Conservation (phyloP, 1,284 basidiomycete species). For the Rhodotorula sp. region DNA sequence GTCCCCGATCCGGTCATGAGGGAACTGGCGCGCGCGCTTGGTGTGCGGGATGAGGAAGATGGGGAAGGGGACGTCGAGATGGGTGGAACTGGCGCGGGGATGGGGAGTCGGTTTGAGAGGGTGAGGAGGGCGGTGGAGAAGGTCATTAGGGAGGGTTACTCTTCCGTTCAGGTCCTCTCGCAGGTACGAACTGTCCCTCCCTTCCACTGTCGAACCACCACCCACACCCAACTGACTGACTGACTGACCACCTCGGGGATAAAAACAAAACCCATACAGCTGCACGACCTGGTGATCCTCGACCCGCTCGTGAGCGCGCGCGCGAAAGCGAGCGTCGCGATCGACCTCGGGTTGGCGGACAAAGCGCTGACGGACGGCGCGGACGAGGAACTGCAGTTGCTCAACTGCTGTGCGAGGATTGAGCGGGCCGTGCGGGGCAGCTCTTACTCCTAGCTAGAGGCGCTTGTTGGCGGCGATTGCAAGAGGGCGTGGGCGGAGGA, state of each 20-base stretch:
- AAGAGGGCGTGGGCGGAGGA: too few species aligned
- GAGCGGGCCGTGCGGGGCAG: slow-evolving; percentile 19
- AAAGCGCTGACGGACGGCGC: slow-evolving; percentile 95
- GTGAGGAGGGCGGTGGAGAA: slow-evolving; percentile 72
- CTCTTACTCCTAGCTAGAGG: background rate
- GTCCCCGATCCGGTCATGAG: slow-evolving; percentile 76
- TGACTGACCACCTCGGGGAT: slow-evolving; percentile 1
- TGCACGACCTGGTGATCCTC: slow-evolving; percentile 85
- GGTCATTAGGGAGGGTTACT: slow-evolving; percentile 85
- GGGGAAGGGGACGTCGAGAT: slow-evolving; percentile 50
- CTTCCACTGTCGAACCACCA: background rate
- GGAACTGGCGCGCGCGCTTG: slow-evolving; percentile 69
- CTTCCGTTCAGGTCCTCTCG: slow-evolving; percentile 81
- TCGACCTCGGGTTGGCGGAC: slow-evolving; percentile 91
- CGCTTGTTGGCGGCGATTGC: too few species aligned
- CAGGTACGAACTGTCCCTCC: slow-evolving; percentile 62
- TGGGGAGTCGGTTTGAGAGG: slow-evolving; percentile 60
- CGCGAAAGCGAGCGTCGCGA: slow-evolving; percentile 77
- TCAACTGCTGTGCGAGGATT: slow-evolving; percentile 79
- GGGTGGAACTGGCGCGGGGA: slow-evolving; percentile 51
- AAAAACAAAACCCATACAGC: slow-evolving; percentile 53
- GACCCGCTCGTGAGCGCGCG: slow-evolving; percentile 76
- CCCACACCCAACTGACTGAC: too few species aligned
- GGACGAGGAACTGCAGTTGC: slow-evolving; percentile 95
- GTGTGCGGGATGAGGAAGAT: slow-evolving; percentile 59